Evolutionary conservation across 192 early-diverging fungal genomes (phyloP).

Genomic region (Rhizophagus clarus): DNA sequence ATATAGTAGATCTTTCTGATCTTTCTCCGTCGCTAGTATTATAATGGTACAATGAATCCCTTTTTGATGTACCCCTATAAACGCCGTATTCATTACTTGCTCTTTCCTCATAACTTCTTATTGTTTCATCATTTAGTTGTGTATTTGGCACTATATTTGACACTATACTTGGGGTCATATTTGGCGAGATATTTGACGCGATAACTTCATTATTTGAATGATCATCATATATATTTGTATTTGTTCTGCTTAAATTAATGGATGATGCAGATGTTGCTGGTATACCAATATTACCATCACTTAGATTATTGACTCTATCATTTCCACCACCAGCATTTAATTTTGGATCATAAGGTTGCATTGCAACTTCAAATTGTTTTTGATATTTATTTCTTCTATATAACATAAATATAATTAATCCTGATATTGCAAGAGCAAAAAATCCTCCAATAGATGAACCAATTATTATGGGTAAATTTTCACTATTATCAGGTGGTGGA

Average conservation of each 20-base stretch:
- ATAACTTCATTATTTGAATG: background rate
- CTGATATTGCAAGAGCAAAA: background rate
- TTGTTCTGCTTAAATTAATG: background rate
- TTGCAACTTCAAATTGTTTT: background rate
- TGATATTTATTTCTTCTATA: background rate
- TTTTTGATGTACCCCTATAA: background rate
- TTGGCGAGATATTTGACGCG: background rate
- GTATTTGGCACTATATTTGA: background rate
- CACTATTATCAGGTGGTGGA: no score
- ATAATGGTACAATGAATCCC: background rate
- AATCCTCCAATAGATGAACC: background rate
- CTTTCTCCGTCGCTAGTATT: background rate
- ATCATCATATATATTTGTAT: background rate
- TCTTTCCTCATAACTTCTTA: background rate
- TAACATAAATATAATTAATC: background rate
- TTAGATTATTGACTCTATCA: background rate
- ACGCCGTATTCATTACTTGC: background rate
- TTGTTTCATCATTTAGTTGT: background rate
- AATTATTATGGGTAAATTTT: background rate
- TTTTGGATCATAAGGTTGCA: background rate
- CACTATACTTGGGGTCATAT: no score
- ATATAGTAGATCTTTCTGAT: background rate
- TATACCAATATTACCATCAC: background rate
- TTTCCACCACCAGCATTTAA: background rate
- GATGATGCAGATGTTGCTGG: background rate